Conservation (phyloP, 208 protist species). For the Crithidia mellificae region DNA sequence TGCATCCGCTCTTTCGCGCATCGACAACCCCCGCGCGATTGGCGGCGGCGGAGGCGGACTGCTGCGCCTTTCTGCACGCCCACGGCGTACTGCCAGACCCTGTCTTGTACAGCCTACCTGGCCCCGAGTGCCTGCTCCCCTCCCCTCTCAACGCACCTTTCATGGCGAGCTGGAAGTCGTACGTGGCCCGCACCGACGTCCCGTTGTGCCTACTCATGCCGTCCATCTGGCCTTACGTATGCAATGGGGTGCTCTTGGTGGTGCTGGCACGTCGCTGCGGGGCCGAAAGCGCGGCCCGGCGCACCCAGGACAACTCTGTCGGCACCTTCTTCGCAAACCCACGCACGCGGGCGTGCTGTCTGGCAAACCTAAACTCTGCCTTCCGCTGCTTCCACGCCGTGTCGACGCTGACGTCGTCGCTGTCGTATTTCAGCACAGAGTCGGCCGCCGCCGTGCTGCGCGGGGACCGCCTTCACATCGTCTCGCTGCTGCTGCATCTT, state of each 20-base stretch:
- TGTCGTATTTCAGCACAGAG: constrained; percentile 17
- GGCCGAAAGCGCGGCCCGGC: constrained; percentile 1
- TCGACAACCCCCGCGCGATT: constrained; percentile 20
- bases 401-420: not conserved
- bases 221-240: constrained; percentile 77
- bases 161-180: constrained; percentile 36
- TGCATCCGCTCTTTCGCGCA: not conserved
- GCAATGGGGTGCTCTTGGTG: constrained; percentile 70
- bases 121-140: constrained; percentile 61
- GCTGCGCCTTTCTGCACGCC: constrained; percentile 53
- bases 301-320: not conserved
- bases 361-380: constrained; percentile 51
- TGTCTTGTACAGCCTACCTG: constrained; percentile 49
- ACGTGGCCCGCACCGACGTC: constrained; percentile 19
- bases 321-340: constrained; percentile 49
- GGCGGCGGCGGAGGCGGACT: constrained; percentile 41
- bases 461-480: constrained; percentile 51
- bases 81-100: constrained; percentile 59
- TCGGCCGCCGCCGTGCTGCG: constrained; percentile 41
- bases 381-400: constrained; percentile 36
- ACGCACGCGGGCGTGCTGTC: constrained; percentile 49
- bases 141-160: constrained; percentile 52
- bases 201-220: constrained; percentile 60
- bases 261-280: constrained; percentile 41
- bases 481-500: constrained; percentile 41